Percentiles rank a stretch among this genome's conserved stretches.
phyloP scores from a whole-genome alignment of 805 yeast genomes.

The Schwanniomyces vanrijiae region DNA sequence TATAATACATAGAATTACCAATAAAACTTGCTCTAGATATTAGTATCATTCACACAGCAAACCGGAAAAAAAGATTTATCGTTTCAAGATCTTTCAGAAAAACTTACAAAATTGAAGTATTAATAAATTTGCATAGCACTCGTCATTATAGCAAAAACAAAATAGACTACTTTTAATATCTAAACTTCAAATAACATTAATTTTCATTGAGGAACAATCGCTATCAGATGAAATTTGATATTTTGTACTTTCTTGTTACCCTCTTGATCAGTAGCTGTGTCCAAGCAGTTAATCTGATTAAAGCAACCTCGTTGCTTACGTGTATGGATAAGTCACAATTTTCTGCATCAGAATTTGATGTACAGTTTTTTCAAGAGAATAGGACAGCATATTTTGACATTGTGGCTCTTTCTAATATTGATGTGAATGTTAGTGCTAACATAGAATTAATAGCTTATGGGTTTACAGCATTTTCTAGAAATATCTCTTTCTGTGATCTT shows the following conservation, averaged over 20 bases:
- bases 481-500: slow-evolving; percentile 65
- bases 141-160: background rate
- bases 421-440: slow-evolving; percentile 67
- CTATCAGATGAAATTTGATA: slow-evolving; percentile 4
- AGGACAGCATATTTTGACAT: slow-evolving; percentile 63
- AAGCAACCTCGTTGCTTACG: slow-evolving; percentile 73
- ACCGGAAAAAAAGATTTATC: background rate
- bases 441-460: slow-evolving; percentile 80
- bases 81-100: background rate
- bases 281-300: slow-evolving; percentile 28
- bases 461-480: slow-evolving; percentile 53
- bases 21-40: background rate
- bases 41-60: background rate
- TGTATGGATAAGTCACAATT: slow-evolving; percentile 91
- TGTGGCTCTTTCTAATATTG: slow-evolving; percentile 75
- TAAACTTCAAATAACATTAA: background rate
- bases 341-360: slow-evolving; percentile 81
- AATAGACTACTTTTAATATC: background rate
- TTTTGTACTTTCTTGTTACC: slow-evolving; percentile 4
- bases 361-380: slow-evolving; percentile 67
- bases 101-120: background rate
- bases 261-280: slow-evolving; percentile 9
- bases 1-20: background rate
- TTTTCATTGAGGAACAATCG: background rate
- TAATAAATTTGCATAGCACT: background rate